Percentiles rank a stretch among this genome's conserved stretches.
Conservation (phyloP, 495 filamentous ascomycete genomes). For the Pyronema omphalodes region DNA sequence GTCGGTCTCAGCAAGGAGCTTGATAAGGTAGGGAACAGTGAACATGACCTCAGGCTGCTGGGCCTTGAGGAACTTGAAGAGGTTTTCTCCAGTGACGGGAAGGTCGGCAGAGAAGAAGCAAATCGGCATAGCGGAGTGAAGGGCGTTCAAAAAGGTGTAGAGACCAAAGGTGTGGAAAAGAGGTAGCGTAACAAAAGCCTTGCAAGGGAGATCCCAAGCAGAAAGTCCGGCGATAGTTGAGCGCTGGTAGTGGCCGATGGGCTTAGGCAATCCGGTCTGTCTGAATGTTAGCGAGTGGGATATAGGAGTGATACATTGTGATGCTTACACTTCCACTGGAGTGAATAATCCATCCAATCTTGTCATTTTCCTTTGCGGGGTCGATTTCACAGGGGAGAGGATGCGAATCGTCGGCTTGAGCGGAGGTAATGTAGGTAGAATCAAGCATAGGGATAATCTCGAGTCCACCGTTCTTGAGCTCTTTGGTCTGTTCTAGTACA, state of each 20-base stretch:
- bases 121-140: slow-evolving; percentile 34
- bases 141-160: slow-evolving; percentile 31
- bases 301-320: not conserved
- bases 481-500: slow-evolving; percentile 24
- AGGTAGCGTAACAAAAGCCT: slow-evolving; percentile 39
- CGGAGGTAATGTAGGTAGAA: not conserved
- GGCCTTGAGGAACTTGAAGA: slow-evolving; percentile 32
- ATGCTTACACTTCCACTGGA: slow-evolving; percentile 29
- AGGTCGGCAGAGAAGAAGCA: slow-evolving; percentile 35
- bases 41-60: slow-evolving; percentile 34
- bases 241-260: slow-evolving; percentile 26
- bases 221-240: slow-evolving; percentile 27
- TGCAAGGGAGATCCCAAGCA: slow-evolving; percentile 23
- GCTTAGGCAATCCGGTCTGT: slow-evolving; percentile 39
- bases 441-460: slow-evolving; percentile 1
- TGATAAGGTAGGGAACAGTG: slow-evolving; percentile 39
- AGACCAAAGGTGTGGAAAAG: slow-evolving; percentile 38
- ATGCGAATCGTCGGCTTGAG: slow-evolving; percentile 12
- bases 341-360: slow-evolving; percentile 33
- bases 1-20: slow-evolving; percentile 33
- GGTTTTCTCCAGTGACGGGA: slow-evolving; percentile 33
- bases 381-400: slow-evolving; percentile 26
- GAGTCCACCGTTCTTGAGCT: not conserved
- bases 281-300: not conserved
- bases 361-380: slow-evolving; percentile 25